phyloP scores from a whole-genome alignment of 805 yeast species.

The Candida ortonii region DNA sequence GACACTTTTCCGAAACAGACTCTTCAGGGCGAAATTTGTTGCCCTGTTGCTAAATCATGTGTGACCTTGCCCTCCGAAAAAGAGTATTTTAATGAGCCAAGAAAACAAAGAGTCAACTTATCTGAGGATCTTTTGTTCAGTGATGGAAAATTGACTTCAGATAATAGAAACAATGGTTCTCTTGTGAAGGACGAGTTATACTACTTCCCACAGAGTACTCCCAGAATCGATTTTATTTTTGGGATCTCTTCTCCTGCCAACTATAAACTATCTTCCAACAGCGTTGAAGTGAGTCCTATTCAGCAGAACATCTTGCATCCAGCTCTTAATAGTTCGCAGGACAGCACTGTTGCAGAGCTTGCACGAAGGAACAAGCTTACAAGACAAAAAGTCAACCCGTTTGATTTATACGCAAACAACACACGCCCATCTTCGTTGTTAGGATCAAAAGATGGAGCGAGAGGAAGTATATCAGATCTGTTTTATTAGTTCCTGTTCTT shows the following conservation, averaged over 20 bases:
- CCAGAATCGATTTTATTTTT: background rate
- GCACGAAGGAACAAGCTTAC: conserved; percentile 1
- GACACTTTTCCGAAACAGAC: no score
- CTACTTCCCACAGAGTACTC: conserved; percentile 6
- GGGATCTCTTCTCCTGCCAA: conserved; percentile 1
- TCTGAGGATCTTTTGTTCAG: no score
- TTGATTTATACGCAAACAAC: background rate
- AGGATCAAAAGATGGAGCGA: conserved; percentile 7
- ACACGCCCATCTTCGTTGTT: conserved; percentile 3
- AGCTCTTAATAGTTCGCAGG: background rate
- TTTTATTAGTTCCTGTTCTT: conserved; percentile 5
- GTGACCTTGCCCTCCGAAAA: no score
- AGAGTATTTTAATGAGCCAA: no score
- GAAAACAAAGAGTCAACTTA: no score
- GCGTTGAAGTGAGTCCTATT: conserved; percentile 3
- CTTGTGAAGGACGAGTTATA: background rate
- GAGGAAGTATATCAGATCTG: conserved; percentile 4
- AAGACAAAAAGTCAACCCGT: background rate
- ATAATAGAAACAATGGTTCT: no score
- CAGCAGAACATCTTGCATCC: background rate
- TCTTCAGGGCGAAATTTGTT: no score
- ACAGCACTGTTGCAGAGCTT: conserved; percentile 1
- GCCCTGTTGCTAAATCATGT: no score
- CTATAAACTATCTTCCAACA: background rate
- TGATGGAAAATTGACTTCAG: no score